Base-by-base conservation (phyloP, 2,329 filamentous ascomycete genomes). In the Pyricularia grisea region DNA sequence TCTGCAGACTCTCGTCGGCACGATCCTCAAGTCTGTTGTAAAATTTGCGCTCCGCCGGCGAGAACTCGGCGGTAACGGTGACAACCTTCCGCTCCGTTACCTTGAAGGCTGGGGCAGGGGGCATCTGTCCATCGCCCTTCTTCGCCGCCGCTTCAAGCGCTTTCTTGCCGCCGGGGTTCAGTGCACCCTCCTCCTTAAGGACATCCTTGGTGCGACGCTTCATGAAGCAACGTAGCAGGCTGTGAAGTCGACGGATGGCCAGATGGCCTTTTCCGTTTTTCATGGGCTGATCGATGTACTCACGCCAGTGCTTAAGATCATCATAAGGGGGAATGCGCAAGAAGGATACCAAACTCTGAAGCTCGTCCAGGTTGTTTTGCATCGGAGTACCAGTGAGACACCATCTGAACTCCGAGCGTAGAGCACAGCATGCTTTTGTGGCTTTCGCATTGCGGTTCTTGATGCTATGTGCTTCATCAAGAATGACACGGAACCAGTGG, bases 131-230 rank as follows among this genome's bases (percentile, higher is more conserved):
- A 4, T 84, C 82, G 66, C 78, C 78, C 69, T 78, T 78, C 50
- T 77, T 75, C 3, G 76, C 78, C 30, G 80, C 82, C 72, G 73
- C 78, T 65, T 78, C 77, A 14, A 79, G 73, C 17, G 77, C 76
- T 71, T 82, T 80, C 76, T 92, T 92, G 68, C 90, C 89, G 55
- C 92, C 92, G 30, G 91, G 90, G 70, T 92, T 91, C 23, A 96
- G 81, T 0, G 92, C 92, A 12, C 92, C 92, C 12, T 92, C 92
- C 73, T 93, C 86, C 79, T 95, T 97, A 71, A 99, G 81, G n/a
- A 99, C 92, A 27, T 97, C 93, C 79, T 99, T 99, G 10, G 94
- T 98, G 61, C 95, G 89, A n/a, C 95, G 90, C 82, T 98, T 97
- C 95, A 99, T 99, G 81, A 97, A 97, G 69, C 93, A 94, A 68